Percentiles rank a stretch among this genome's conserved stretches.
Evolutionary conservation across 208 protist genomes (phyloP).

Genomic region (Borovskyia barvae): DNA sequence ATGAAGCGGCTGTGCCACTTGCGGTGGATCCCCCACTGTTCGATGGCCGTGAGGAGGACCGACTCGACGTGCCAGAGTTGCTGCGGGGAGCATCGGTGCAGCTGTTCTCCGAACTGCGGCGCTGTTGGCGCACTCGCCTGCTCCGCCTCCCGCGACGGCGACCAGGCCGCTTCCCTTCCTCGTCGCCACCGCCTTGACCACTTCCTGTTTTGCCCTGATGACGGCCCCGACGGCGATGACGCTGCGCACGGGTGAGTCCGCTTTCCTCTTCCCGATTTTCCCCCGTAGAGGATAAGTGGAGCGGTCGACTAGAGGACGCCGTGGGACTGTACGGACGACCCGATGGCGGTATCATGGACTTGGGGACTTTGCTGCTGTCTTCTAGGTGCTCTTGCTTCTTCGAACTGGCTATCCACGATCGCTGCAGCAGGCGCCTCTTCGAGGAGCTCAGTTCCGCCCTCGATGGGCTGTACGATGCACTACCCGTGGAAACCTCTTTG

Average conservation of each 20-base stretch:
- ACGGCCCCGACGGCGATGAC: background rate
- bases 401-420: background rate
- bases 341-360: background rate
- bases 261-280: background rate
- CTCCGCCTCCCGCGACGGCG: background rate
- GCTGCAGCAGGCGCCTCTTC: too few species aligned
- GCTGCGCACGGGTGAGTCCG: background rate
- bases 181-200: background rate
- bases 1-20: slow-evolving; percentile 4
- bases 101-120: background rate
- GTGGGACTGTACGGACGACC: too few species aligned
- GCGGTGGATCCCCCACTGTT: slow-evolving; percentile 3
- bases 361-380: background rate
- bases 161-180: background rate
- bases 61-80: background rate
- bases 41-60: slow-evolving; percentile 5
- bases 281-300: too few species aligned
- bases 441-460: slow-evolving; percentile 5
- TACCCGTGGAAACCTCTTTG: too few species aligned
- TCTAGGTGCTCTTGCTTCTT: slow-evolving; percentile 7
- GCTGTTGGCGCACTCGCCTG: too few species aligned
- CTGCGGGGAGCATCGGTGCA: background rate
- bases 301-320: too few species aligned
- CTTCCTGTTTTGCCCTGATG: background rate
- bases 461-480: too few species aligned